A percentile compares a stretch with the other conserved stretches of the same genome.
These are phyloP conservation scores for Lentinula sp. DNA, from an alignment of 768 basidiomycete species.

Conservation along the genomic window DNA sequence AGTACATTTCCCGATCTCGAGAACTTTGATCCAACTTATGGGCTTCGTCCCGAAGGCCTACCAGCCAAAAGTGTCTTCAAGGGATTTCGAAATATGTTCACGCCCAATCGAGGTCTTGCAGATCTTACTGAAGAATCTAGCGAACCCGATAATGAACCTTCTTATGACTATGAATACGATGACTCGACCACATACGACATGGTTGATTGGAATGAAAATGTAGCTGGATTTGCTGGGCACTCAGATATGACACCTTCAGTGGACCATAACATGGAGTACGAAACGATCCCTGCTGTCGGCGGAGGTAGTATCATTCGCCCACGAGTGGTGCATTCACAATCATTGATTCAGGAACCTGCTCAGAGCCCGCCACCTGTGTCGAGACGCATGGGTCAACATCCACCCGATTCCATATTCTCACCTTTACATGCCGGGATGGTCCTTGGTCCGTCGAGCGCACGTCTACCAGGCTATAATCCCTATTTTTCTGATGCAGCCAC, in stretches of 20 bases:
- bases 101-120: slow-evolving; percentile 62
- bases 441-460: not conserved
- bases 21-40: slow-evolving; percentile 95
- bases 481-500: slow-evolving; percentile 10
- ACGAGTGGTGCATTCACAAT: slow-evolving; percentile 80
- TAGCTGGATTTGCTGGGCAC: slow-evolving; percentile 41
- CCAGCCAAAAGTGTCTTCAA: slow-evolving; percentile 80
- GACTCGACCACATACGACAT: slow-evolving; percentile 49
- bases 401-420: not conserved
- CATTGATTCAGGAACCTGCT: slow-evolving; percentile 48
- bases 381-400: not conserved
- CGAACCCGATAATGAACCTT: slow-evolving; percentile 28
- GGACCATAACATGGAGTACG: slow-evolving; percentile 58
- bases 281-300: slow-evolving; percentile 88
- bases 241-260: slow-evolving; percentile 14
- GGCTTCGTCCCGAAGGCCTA: slow-evolving; percentile 85
- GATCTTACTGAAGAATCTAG: slow-evolving; percentile 70
- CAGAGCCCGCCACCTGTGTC: slow-evolving; percentile 16
- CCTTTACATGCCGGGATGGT: not conserved
- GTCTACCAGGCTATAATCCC: slow-evolving; percentile 2
- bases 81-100: slow-evolving; percentile 70
- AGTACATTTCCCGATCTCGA: slow-evolving; percentile 47
- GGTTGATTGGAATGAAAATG: slow-evolving; percentile 64
- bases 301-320: slow-evolving; percentile 86
- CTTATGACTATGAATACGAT: slow-evolving; percentile 18